A percentile compares a stretch with the other conserved stretches of the same genome.
Evolutionary conservation across 2,329 filamentous ascomycete species (phyloP).

Genomic region (Paraphoma sp.): DNA sequence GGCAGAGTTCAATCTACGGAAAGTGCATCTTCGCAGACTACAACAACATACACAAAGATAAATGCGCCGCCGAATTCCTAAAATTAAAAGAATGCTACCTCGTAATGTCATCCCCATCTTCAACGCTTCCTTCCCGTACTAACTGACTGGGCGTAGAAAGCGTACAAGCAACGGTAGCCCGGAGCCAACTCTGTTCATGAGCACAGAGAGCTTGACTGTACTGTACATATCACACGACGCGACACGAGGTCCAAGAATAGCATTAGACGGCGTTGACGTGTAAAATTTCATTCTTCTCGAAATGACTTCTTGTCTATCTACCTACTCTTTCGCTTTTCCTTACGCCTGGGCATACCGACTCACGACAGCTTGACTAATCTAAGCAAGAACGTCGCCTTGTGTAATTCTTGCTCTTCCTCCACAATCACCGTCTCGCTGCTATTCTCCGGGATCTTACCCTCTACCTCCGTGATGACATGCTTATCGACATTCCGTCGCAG

Average conservation of each 20-base stretch:
- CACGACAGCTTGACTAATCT: conserved; percentile 74
- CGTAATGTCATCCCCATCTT: no score
- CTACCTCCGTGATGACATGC: conserved; percentile 65
- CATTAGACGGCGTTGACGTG: background rate
- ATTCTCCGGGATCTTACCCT: conserved; percentile 63
- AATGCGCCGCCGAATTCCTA: conserved; percentile 86
- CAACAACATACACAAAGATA: conserved; percentile 87
- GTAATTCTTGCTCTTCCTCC: conserved; percentile 85
- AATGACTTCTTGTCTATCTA: background rate
- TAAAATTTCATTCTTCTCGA: conserved; percentile 1
- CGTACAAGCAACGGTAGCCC: conserved; percentile 39
- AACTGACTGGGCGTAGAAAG: no score
- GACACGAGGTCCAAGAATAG: background rate
- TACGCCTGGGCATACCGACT: background rate
- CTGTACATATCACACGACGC: no score
- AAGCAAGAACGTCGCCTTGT: conserved; percentile 80
- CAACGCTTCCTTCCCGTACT: no score
- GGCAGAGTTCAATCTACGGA: conserved; percentile 85
- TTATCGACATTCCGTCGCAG: conserved; percentile 79
- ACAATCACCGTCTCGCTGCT: conserved; percentile 66
- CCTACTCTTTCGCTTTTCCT: background rate
- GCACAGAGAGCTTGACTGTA: no score
- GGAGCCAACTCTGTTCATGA: no score
- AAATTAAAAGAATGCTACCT: conserved; percentile 86
- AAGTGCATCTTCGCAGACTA: conserved; percentile 92